Base-by-base conservation (phyloP, 1,284 basidiomycete species). In the Puccinia triticina region DNA sequence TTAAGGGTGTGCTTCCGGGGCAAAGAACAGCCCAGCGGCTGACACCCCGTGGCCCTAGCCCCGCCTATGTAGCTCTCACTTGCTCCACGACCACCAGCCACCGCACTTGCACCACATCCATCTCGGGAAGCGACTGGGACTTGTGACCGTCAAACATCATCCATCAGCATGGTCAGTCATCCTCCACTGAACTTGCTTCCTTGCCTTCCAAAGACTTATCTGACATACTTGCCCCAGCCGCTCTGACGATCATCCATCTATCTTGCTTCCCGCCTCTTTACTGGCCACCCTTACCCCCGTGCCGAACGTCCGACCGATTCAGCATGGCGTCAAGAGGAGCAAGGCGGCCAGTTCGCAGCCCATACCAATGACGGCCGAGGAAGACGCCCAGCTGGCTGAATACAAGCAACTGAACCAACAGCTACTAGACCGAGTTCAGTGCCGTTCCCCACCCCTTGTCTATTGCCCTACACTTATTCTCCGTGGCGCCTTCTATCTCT, bases 271-370 rank as follows among this genome's bases (percentile, higher is more conserved):
- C 50, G 18, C 50, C 14, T 53, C 16, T 3, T 16, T 53, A n/a
- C 50, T 53, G 5, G 14, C 50, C 23, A 53, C 23, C 50, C 50
- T 40, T 43, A 32, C 10, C 21, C 21, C 21, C 32, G 1, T 12
- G 4, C n/a, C n/a, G n/a, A 57, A 57, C 55, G 7, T 57, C n/a
- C 18, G 23, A 14, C 55, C n/a, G 55, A 66, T 66, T 21, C 64
- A 80, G 77, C 77, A 80, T 71, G 77, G 77, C 50, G 77, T 80
- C 64, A 69, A 72, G 48, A 29, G 77, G 14, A 53, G 46, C 40
- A 80, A 80, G 69, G 37, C 0, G 12, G 67, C 23, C 2, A 26
- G 53, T 21, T 53, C 50, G 21, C 67, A 43, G 53, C 34, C 46
- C 26, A 75, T 14, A 23, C 34, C 34, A 2, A 1, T 40, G 48